Conservation (phyloP, 2,329 filamentous ascomycete genomes). For the Venturia effusa region DNA sequence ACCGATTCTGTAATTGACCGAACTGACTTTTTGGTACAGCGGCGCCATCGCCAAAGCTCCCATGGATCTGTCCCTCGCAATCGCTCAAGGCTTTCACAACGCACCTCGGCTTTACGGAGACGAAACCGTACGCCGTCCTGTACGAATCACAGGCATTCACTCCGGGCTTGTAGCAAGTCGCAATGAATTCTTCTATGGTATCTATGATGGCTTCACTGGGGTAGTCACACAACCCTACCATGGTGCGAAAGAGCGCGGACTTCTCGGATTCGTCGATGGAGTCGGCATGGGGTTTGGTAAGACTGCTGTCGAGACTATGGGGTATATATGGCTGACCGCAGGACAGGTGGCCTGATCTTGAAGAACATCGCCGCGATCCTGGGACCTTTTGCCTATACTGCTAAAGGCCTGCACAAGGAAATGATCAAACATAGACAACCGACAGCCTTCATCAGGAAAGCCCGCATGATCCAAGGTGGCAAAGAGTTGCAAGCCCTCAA, state of each 20-base stretch:
- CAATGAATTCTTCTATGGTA: slow-evolving; percentile 64
- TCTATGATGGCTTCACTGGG: slow-evolving; percentile 71
- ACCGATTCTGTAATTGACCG: background rate
- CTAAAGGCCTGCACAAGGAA: slow-evolving; percentile 56
- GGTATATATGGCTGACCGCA: background rate
- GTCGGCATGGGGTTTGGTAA: slow-evolving; percentile 49
- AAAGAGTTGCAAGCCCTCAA: slow-evolving; percentile 8
- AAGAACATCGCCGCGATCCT: slow-evolving; percentile 54
- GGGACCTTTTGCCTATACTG: slow-evolving; percentile 49
- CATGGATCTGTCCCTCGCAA: slow-evolving; percentile 71
- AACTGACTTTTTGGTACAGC: slow-evolving; percentile 25
- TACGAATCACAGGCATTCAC: slow-evolving; percentile 66
- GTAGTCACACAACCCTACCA: slow-evolving; percentile 48
- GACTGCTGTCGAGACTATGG: background rate
- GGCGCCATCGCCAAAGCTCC: slow-evolving; percentile 67
- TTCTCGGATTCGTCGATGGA: slow-evolving; percentile 41
- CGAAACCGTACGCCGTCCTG: slow-evolving; percentile 61
- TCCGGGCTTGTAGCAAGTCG: slow-evolving; percentile 68
- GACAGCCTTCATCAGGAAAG: slow-evolving; percentile 9
- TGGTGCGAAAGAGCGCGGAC: slow-evolving; percentile 45
- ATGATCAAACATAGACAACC: slow-evolving; percentile 29
- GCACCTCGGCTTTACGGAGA: slow-evolving; percentile 78
- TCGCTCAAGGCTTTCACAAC: slow-evolving; percentile 83
- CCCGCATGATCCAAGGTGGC: slow-evolving; percentile 9
- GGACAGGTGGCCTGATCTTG: slow-evolving; percentile 42